Evolutionary conservation across 768 basidiomycete genomes (phyloP), one percentile per base, ranked within the genome.

Genomic region (Mycena sanguinolenta): DNA sequence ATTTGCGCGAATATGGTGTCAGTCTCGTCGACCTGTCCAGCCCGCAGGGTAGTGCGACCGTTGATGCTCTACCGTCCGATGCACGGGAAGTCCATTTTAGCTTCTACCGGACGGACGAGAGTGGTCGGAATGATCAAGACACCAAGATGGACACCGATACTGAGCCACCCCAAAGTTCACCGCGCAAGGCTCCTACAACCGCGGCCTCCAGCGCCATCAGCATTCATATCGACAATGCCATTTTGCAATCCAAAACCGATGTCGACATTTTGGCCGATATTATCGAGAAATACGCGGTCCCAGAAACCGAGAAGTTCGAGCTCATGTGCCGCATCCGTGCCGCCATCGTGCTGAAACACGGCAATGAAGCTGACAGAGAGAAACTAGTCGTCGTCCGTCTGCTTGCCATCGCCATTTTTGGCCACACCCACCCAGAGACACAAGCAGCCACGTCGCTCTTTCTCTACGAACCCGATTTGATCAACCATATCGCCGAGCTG

Each of bases 391-490:
- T 90, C 69, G 87, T 94, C 52, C 90, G 97, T 67, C 87, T 98
- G 27, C 84, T 98, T 50, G 91, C 97, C 13, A 92, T 97, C 66
- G 94, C 96, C 27, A 94, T 97, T 54, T 98, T 95, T 76, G 94
- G 94, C 34, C 95, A 95, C 79, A 95, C 95, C 61, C 91, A 95
- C 77, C 78, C 85, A 52, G 97, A 99, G 80, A 85, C 86, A 44
- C 90, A 92, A 77, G 93, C 95, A 2, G 87, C 91, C 46, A 89
- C 93, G 5, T 89, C 92, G 10, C 85, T 99, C 50, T 97, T 99
- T 84, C 86, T 99, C 14, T 97, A 96, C 76, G 97, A 99, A 79
- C 97, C 97, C 9, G 97, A 98, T 75, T 85, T 99, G 61, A 91
- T 98, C 74, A 83, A 87, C 1, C 95, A 97, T 76, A 86, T 98